Evolutionary conservation across 345 rosid genomes (phyloP), one percentile per base, ranked within the genome.

Genomic region (Corymbia maculata): DNA sequence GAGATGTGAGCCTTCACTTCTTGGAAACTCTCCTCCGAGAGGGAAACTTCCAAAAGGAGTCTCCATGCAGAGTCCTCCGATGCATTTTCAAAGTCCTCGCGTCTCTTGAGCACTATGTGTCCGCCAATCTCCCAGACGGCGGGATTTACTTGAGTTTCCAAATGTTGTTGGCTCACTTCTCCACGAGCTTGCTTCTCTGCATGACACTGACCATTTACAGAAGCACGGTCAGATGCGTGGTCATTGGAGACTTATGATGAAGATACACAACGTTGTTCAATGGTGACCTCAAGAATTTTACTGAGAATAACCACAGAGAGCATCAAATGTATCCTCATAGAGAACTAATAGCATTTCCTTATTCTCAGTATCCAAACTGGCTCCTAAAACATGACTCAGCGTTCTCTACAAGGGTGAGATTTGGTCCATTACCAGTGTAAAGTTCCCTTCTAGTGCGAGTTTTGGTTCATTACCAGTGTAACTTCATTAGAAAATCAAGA

Each of bases 131-230:
- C 95, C 95, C 95, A 93, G 64, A 89, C 91, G 1, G 93, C 94
- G 24, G 95, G 93, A 87, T 93, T 94, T 85, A 92, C 95, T 86
- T 90, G 93, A 26, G 94, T 91, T 70, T 94, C 93, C 80, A 92
- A 90, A 51, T 93, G 90, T 88, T 93, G 94, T 84, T 87, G 51
- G 88, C 90, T 92, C 52, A 92, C 93, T 86, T 94, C 89, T 53
- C 93, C 93, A 21, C 90, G 91, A 52, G 94, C 95, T 89, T 92
- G 95, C 84, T 92, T 93, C 94, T 92, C 94, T 1, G 95, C 94
- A 85, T 91, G 92, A 85, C 95, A 91, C 93, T 94, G 90, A 70
- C 50, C 87, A 42, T 6, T 51, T 32, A 79, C 47, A 52, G 4
- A 88, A 59, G 19, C 84, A 19, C 50, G 5, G 30, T 28, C 28